Evolutionary conservation across 75 land plant species (phyloP).

Genomic region (Picea glauca): DNA sequence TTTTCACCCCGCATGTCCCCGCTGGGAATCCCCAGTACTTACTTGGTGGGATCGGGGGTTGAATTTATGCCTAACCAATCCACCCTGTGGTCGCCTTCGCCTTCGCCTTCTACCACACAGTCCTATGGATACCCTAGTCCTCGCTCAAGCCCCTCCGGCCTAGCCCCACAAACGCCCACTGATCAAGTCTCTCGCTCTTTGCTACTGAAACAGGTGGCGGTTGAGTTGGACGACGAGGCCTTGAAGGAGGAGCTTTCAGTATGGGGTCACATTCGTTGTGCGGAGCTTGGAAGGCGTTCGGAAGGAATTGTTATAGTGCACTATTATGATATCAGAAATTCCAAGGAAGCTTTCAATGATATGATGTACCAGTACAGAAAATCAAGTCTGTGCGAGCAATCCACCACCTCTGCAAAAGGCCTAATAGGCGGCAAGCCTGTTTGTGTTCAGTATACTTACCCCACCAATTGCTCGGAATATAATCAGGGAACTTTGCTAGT

Average conservation of each 20-base stretch:
- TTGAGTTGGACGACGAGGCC: conserved; percentile 9
- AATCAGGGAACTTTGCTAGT: conserved; percentile 33
- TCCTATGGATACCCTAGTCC: background rate
- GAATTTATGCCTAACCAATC: too few relatives aligned
- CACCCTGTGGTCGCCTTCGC: too few relatives aligned
- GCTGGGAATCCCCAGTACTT: too few relatives aligned
- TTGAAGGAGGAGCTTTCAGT: conserved; percentile 13
- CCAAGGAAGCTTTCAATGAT: conserved; percentile 23
- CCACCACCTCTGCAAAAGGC: background rate
- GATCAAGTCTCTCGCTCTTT: conserved; percentile 25
- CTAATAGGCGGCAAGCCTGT: background rate
- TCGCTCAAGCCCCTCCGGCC: background rate
- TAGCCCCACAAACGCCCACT: background rate
- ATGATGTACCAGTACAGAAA: conserved; percentile 21
- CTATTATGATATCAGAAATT: conserved; percentile 26
- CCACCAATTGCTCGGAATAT: background rate
- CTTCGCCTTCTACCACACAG: background rate
- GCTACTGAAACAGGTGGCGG: conserved; percentile 14
- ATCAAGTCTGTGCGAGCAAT: background rate
- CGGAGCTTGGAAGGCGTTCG: conserved; percentile 13
- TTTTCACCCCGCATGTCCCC: too few relatives aligned
- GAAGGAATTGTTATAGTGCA: conserved; percentile 27
- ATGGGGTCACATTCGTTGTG: conserved; percentile 15
- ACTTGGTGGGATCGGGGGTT: too few relatives aligned
- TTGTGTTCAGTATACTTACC: conserved; percentile 18